These are phyloP conservation scores for Trametes cinnabarina DNA, from an alignment of 768 basidiomycete genomes.

Conservation along the genomic window DNA sequence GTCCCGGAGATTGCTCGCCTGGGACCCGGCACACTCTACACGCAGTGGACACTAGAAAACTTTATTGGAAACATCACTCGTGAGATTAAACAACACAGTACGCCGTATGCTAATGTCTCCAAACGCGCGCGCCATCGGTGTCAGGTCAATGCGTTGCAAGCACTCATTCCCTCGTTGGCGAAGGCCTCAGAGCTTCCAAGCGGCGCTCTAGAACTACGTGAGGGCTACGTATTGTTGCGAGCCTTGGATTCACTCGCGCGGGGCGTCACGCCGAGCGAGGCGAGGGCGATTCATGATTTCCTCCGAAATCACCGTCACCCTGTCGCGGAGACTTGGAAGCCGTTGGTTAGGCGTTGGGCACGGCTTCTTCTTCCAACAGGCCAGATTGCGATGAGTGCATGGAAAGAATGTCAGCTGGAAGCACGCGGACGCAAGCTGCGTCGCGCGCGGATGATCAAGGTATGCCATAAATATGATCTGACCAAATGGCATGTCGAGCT, in stretches of 20 bases:
- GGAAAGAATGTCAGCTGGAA: not conserved
- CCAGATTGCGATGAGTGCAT: not conserved
- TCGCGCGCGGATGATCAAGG: not conserved
- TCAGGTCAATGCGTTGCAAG: constrained; percentile 24
- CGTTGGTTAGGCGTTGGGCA: no score
- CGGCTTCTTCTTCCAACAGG: not conserved
- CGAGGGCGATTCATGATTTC: no score
- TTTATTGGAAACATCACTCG: constrained; percentile 26
- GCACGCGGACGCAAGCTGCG: not conserved
- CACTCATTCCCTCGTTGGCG: not conserved
- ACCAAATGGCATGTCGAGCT: no score
- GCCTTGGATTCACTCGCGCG: no score
- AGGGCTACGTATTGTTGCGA: no score
- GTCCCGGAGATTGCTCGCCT: constrained; percentile 22
- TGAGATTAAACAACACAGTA: constrained; percentile 28
- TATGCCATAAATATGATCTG: not conserved
- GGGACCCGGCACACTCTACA: constrained; percentile 13
- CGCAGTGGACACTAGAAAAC: constrained; percentile 28
- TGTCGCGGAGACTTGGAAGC: no score
- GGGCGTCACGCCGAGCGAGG: no score
- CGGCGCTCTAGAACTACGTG: no score
- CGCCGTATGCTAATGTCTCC: constrained; percentile 27
- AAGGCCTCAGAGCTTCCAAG: no score
- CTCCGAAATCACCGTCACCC: no score
- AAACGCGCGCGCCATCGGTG: constrained; percentile 21